Conservation (phyloP, 768 basidiomycete species). For the Leccinum boreale region DNA sequence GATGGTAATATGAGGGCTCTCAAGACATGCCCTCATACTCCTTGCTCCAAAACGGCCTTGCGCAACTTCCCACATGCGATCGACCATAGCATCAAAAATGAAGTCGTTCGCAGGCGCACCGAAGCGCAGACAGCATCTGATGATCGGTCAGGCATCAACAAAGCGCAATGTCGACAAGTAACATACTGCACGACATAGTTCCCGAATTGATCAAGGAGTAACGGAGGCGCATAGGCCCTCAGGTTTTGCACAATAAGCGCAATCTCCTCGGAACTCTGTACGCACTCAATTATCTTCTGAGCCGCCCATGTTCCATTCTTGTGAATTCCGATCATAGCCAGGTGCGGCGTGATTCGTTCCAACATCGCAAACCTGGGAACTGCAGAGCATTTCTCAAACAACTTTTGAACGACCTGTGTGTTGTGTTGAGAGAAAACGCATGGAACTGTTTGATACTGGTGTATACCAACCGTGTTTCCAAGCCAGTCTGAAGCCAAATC, state of each 20-base stretch:
- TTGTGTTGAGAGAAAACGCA: conserved; percentile 4
- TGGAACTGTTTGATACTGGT: not conserved
- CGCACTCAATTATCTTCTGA: conserved; percentile 98
- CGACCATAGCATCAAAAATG: conserved; percentile 96
- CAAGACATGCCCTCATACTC: conserved; percentile 95
- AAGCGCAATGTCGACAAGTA: not conserved
- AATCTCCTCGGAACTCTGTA: conserved; percentile 83
- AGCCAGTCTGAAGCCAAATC: conserved; percentile 97
- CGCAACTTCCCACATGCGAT: conserved; percentile 97
- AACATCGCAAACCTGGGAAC: conserved; percentile 83
- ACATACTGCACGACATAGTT: conserved; percentile 92
- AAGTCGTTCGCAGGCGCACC: conserved; percentile 89
- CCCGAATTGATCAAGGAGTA: conserved; percentile 91
- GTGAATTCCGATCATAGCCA: conserved; percentile 98
- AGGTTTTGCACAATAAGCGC: conserved; percentile 81
- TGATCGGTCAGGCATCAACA: conserved; percentile 4
- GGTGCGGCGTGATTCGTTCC: conserved; percentile 87
- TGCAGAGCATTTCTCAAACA: conserved; percentile 87
- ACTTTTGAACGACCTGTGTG: conserved; percentile 86
- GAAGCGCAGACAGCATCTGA: conserved; percentile 86
- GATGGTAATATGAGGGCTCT: conserved; percentile 80
- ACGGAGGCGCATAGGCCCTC: conserved; percentile 86
- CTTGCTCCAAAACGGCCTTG: conserved; percentile 98
- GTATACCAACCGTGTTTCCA: conserved; percentile 69
- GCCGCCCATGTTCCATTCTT: conserved; percentile 99